Percentiles rank a stretch among this genome's conserved stretches.
These are phyloP conservation scores for Leucocoprinus leucothites DNA, from an alignment of 768 basidiomycete species.

Conservation along the genomic window DNA sequence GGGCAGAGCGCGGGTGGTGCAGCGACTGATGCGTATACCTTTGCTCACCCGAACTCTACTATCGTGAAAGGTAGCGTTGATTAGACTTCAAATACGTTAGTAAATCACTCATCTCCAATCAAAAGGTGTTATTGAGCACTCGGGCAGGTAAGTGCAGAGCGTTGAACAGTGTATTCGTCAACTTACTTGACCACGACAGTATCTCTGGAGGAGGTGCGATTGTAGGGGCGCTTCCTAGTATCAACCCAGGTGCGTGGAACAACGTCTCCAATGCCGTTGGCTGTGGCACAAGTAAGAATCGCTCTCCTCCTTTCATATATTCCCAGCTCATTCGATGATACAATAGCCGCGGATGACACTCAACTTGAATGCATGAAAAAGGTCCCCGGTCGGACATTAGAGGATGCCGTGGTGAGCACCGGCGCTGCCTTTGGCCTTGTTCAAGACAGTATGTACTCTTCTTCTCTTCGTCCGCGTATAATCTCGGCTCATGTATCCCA, in stretches of 20 bases:
- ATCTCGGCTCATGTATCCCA: not conserved
- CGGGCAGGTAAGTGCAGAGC: constrained; percentile 27
- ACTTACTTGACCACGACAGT: constrained; percentile 2
- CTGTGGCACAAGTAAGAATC: constrained; percentile 28
- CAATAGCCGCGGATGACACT: constrained; percentile 18
- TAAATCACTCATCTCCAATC: not conserved
- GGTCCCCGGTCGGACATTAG: constrained; percentile 26
- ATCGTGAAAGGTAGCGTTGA: constrained; percentile 21
- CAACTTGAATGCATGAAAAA: constrained; percentile 36
- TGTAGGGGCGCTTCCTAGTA: constrained; percentile 11
- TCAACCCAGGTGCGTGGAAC: constrained; percentile 27
- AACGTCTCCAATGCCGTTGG: constrained; percentile 26
- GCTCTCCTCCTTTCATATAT: too few species aligned
- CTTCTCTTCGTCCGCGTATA: not conserved
- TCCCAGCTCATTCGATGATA: not conserved
- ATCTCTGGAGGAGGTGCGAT: constrained; percentile 13
- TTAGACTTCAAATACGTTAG: not conserved
- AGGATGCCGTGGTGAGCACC: constrained; percentile 29
- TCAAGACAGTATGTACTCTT: constrained; percentile 26
- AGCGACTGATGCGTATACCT: constrained; percentile 31
- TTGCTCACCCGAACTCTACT: constrained; percentile 31
- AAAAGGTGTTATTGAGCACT: constrained; percentile 31
- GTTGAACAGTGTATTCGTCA: not conserved
- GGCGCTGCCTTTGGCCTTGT: constrained; percentile 25
- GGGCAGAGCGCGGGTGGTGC: constrained; percentile 36